Evolutionary conservation across 2,329 filamentous ascomycete species (phyloP).

Genomic region (Cladobotryum protrusum): DNA sequence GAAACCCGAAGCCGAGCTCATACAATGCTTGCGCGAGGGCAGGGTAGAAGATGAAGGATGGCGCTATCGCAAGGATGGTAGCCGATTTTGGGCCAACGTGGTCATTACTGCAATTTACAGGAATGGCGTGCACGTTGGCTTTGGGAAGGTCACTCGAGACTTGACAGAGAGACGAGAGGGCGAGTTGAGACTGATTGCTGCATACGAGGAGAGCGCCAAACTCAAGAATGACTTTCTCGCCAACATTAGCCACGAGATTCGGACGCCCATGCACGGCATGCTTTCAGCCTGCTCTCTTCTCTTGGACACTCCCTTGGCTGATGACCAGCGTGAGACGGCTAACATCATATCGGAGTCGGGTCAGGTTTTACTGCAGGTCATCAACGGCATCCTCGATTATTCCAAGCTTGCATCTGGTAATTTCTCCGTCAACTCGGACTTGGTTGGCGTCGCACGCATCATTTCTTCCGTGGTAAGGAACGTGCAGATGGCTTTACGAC

Average conservation of each 20-base stretch:
- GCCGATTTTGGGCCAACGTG: slow-evolving; percentile 54
- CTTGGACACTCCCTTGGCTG: slow-evolving; percentile 44
- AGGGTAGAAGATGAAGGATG: slow-evolving; percentile 54
- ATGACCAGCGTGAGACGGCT: slow-evolving; percentile 50
- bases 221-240: slow-evolving; percentile 56
- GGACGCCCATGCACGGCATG: slow-evolving; percentile 60
- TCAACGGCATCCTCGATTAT: slow-evolving; percentile 63
- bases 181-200: slow-evolving; percentile 48
- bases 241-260: slow-evolving; percentile 60
- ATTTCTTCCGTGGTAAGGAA: slow-evolving; percentile 45
- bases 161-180: slow-evolving; percentile 49
- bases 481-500: slow-evolving; percentile 39
- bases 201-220: slow-evolving; percentile 57
- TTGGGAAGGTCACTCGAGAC: slow-evolving; percentile 53
- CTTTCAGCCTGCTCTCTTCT: slow-evolving; percentile 53
- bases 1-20: slow-evolving; percentile 47
- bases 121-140: slow-evolving; percentile 47
- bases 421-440: slow-evolving; percentile 49
- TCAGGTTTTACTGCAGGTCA: slow-evolving; percentile 51
- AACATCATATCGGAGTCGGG: slow-evolving; percentile 55
- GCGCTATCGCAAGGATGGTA: slow-evolving; percentile 53
- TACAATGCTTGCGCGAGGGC: slow-evolving; percentile 47
- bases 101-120: slow-evolving; percentile 52
- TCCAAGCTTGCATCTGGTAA: slow-evolving; percentile 56
- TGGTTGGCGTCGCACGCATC: slow-evolving; percentile 41